Percentiles rank a stretch among this genome's conserved stretches.
phyloP scores from a whole-genome alignment of 176 grass and related monocot species.

The Thinopyrum elongatum region DNA sequence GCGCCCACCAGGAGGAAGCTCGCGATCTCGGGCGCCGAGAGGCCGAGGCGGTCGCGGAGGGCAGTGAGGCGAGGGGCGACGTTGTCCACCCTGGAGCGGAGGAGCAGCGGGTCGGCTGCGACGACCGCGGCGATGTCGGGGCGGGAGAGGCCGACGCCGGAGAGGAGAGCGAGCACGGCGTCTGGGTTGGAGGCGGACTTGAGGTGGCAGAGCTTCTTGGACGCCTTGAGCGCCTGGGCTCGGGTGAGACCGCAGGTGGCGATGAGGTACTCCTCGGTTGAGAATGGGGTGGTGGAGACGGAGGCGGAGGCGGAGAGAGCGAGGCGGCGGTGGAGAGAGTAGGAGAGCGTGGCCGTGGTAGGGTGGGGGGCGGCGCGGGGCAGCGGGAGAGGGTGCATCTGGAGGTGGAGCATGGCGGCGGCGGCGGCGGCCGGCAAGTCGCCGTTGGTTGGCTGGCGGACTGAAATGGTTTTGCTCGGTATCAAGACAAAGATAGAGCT shows the following conservation, averaged over 20 bases:
- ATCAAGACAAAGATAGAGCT: background rate
- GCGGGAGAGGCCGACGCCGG: conserved; percentile 9
- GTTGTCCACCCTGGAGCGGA: background rate
- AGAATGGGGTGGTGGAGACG: background rate
- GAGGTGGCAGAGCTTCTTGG: conserved; percentile 11
- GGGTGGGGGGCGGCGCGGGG: background rate
- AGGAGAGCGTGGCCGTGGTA: background rate
- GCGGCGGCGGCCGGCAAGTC: background rate
- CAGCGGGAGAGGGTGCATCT: background rate
- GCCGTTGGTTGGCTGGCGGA: background rate
- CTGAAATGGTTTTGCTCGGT: background rate
- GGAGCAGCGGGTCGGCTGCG: conserved; percentile 23
- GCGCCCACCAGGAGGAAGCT: conserved; percentile 10
- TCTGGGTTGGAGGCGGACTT: conserved; percentile 20
- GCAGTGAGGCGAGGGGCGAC: background rate
- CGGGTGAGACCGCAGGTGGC: conserved; percentile 10
- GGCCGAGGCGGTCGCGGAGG: conserved; percentile 24
- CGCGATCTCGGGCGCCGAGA: conserved; percentile 31
- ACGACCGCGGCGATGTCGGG: conserved; percentile 12
- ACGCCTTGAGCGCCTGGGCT: conserved; percentile 18
- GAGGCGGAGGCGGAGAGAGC: background rate
- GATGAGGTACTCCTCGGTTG: background rate
- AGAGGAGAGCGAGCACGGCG: conserved; percentile 15
- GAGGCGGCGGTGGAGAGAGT: conserved; percentile 1
- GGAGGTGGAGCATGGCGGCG: conserved; percentile 9